Base-by-base conservation (phyloP, 2,329 filamentous ascomycete genomes). In the Sporothrix schenckii region DNA sequence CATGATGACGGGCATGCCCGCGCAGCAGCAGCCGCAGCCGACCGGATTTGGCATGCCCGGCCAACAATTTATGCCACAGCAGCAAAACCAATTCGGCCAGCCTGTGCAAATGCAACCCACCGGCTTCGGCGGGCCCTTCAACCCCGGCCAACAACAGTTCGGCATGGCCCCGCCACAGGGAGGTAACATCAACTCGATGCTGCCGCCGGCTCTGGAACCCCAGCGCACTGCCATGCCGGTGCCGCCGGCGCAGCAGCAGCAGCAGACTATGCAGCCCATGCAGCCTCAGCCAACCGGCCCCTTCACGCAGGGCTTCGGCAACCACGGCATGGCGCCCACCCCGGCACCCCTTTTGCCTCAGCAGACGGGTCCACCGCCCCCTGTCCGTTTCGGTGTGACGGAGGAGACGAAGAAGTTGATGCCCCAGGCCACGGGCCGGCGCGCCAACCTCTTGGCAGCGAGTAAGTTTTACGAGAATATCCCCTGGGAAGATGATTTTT, bases 381-480 rank as follows among this genome's bases (percentile, higher is more conserved):
- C 93, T 30, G 90, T 99, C 21, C 88, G 93, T 72, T 99, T 99
- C 79, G 95, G 95, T 52, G 89, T 97, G 49, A 85, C 87, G 70
- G 83, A 85, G 39, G 88, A 89, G 65, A 83, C 88, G 41, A 93
- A 93, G 81, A 95, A 92, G 80, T 82, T 98, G 76, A 85, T 87
- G 72, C 89, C 94, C 41, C 95, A 98, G 82, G 87, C 93, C 39
- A 99, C 95, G 7, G 95, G 95, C 74, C 85, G 91, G 76, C 89
- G 92, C 83, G 95, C 95, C 70, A 97, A 98, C 79, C 85, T 99
- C 75, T 86, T 92, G 68, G 92, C 96, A 88, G 95, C 95, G 77
- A 99, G 94, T 98, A 90, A 91, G 94, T 94, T 94, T n/a, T 1
- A 50, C 71, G 6, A 14, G 2, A 16, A 2, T n/a, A 24, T 3